Percentiles rank a stretch among this genome's conserved stretches.
These are phyloP conservation scores for Saccharomycopsis fermentans DNA, from an alignment of 805 yeast genomes.

Conservation along the genomic window DNA sequence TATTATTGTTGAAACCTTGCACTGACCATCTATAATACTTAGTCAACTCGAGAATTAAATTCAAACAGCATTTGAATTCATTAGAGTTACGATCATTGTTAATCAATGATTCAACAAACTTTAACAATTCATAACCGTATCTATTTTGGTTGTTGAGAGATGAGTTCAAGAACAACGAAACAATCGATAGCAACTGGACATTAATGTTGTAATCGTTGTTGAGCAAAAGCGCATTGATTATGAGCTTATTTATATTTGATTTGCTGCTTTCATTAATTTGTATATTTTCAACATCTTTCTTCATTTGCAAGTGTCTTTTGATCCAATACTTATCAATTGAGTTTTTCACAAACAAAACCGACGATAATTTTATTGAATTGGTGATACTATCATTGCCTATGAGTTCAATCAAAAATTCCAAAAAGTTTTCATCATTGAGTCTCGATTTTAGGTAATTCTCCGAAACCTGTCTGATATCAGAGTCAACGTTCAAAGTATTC, in stretches of 20 bases:
- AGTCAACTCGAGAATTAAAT: conserved; percentile 8
- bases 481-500: conserved; percentile 11
- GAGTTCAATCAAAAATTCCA: conserved; percentile 36
- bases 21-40: conserved; percentile 16
- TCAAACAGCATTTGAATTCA: conserved; percentile 8
- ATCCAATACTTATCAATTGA: conserved; percentile 46
- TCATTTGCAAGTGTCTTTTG: conserved; percentile 7
- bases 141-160: conserved; percentile 6
- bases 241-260: neutral
- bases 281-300: conserved; percentile 1
- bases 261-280: conserved; percentile 9
- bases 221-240: conserved; percentile 5
- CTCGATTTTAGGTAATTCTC: conserved; percentile 5
- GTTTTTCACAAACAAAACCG: conserved; percentile 64
- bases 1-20: conserved; percentile 27
- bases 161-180: conserved; percentile 5
- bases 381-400: conserved; percentile 36
- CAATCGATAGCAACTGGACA: conserved; percentile 4
- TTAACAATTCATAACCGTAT: conserved; percentile 12
- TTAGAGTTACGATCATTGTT: conserved; percentile 20
- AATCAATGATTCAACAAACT: conserved; percentile 2
- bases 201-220: neutral
- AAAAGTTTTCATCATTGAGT: conserved; percentile 6
- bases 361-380: conserved; percentile 40
- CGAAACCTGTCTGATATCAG: conserved; percentile 8